Evolutionary conservation across 805 yeast species (phyloP).

Genomic region (Priceomyces carsonii): DNA sequence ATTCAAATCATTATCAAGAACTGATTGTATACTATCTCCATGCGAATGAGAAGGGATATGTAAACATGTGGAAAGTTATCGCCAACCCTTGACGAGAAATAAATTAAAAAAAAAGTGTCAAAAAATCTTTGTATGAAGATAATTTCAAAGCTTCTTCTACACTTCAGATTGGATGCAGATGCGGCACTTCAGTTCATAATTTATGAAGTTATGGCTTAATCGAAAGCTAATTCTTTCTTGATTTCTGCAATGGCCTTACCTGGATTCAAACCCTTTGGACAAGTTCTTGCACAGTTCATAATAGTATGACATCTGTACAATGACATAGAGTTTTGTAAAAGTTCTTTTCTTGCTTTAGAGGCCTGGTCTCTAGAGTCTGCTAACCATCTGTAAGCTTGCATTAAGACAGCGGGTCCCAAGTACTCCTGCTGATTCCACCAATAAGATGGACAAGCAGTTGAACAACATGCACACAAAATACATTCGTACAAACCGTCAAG

Average conservation of each 20-base stretch:
- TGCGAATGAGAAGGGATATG: constrained; percentile 7
- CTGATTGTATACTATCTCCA: constrained; percentile 7
- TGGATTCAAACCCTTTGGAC: constrained; percentile 98
- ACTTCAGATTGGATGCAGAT: too few relatives aligned
- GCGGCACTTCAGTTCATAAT: too few relatives aligned
- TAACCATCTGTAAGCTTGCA: constrained; percentile 99
- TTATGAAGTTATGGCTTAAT: too few relatives aligned
- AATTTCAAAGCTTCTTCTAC: too few relatives aligned
- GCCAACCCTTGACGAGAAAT: constrained; percentile 5
- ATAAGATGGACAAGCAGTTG: constrained; percentile 98
- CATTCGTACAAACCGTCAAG: constrained; percentile 97
- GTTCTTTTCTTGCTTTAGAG: constrained; percentile 71
- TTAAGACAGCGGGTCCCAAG: constrained; percentile 96
- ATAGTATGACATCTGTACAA: constrained; percentile 98
- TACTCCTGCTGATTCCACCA: constrained; percentile 99
- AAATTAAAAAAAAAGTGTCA: constrained; percentile 8
- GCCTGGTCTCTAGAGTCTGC: constrained; percentile 97
- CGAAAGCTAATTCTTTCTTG: constrained; percentile 88
- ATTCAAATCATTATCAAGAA: constrained; percentile 5
- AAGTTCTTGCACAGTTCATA: constrained; percentile 97
- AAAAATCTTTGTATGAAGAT: too few relatives aligned
- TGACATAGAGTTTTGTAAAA: constrained; percentile 96
- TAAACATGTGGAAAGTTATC: constrained; percentile 2
- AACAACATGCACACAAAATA: constrained; percentile 97
- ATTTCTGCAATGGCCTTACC: constrained; percentile 97